Evolutionary conservation across 2,329 filamentous ascomycete genomes (phyloP), one percentile per base, ranked within the genome.

Genomic region (Aspergillus sp.): DNA sequence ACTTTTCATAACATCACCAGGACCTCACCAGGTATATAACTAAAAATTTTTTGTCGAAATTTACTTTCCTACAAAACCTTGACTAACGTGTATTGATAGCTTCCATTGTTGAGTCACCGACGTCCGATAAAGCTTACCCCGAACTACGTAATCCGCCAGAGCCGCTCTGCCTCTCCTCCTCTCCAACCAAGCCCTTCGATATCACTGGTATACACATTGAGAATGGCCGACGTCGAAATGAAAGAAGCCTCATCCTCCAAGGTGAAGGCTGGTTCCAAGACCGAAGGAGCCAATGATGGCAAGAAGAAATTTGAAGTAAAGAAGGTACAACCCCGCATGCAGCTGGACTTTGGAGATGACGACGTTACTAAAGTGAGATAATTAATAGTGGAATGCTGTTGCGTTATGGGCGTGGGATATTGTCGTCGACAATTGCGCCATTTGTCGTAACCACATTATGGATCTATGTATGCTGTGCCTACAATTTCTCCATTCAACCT

Each of bases 391-490:
- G 95, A 98, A 98, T 70, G 95, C 95, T 0, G 95, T 99, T 51
- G 93, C 95, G 41, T 83, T 99, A 2, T 99, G 95, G 95, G 95
- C 95, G 0, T 99, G 95, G 95, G 95, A 99, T 74, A 99, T 99
- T 59, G 93, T 98, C 33, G 95, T 99, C 61, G 95, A 99, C 79
- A 99, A 99, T 83, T 99, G 95, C 75, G 95, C 95, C 69, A 99
- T 99, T 73, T 99, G 95, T 82, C 86, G 95, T 73, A 99, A 99
- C 75, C 95, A 99, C 76, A 99, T 99, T 77, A 99, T 99, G 95
- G 95, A 99, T 76, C 83, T 99, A 27, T 99, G 95, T 92, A 80
- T 68, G 87, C 76, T 42, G 13, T 39, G 5, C 19, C 15, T 34
- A n/a, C 30, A 4, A 9, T 37, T n/a, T 37, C 34, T 6, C 34